These are phyloP conservation scores for Termitomyces sp. DNA, from an alignment of 768 basidiomycete genomes.

Conservation along the genomic window DNA sequence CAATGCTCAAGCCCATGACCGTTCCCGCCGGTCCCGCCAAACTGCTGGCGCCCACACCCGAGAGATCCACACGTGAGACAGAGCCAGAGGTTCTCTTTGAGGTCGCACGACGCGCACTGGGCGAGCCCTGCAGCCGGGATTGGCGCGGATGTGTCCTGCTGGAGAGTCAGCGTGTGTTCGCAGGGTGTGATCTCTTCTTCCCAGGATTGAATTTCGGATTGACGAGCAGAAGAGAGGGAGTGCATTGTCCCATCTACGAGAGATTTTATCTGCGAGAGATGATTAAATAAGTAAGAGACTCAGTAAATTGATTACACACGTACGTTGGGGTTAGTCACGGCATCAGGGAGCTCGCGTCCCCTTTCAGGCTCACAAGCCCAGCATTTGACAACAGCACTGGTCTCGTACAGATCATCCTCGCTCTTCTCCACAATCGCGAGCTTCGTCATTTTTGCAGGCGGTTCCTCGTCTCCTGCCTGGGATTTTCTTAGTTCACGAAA, in stretches of 20 bases:
- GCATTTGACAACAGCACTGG: conserved; percentile 60
- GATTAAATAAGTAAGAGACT: background rate
- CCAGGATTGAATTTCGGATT: conserved; percentile 96
- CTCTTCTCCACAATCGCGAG: conserved; percentile 63
- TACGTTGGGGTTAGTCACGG: conserved; percentile 31
- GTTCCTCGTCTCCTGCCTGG: conserved; percentile 72
- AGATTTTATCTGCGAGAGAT: conserved; percentile 31
- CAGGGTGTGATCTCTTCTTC: conserved; percentile 80
- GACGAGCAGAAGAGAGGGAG: conserved; percentile 83
- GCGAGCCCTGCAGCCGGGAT: conserved; percentile 66
- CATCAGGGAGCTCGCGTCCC: conserved; percentile 41
- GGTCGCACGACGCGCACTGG: conserved; percentile 76
- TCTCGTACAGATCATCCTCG: conserved; percentile 73
- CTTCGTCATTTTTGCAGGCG: conserved; percentile 85
- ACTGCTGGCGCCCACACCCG: conserved; percentile 85
- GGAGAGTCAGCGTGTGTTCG: conserved; percentile 61
- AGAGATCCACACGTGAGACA: conserved; percentile 89
- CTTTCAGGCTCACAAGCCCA: conserved; percentile 62
- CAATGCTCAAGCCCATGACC: conserved; percentile 86
- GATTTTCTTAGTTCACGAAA: background rate
- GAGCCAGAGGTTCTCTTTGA: conserved; percentile 92
- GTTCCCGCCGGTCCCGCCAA: conserved; percentile 78
- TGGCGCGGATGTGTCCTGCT: conserved; percentile 36
- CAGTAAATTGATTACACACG: background rate
- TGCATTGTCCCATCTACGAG: conserved; percentile 69